phyloP scores from a whole-genome alignment of 805 yeast genomes.

The Saccharomyces mikatae region DNA sequence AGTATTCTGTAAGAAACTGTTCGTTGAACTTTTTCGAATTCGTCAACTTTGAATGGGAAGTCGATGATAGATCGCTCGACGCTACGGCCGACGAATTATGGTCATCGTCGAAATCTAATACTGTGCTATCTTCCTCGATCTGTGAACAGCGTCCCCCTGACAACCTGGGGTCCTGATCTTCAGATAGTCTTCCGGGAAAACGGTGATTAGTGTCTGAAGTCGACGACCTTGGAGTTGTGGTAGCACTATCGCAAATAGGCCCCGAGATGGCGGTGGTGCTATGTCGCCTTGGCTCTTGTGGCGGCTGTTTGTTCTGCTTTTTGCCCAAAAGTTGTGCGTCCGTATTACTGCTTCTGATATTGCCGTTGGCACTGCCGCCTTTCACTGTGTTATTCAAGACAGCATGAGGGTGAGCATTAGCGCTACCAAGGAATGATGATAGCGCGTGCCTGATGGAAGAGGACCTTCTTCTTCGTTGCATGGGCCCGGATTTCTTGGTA shows the following conservation, averaged over 20 bases:
- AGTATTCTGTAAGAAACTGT: constrained; percentile 14
- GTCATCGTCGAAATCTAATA: neutral
- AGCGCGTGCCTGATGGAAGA: constrained; percentile 23
- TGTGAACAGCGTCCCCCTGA: neutral
- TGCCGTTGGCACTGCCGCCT: neutral
- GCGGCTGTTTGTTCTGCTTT: neutral
- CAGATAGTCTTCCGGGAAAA: neutral
- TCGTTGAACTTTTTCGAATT: neutral
- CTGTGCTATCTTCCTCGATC: neutral
- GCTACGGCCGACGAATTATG: neutral
- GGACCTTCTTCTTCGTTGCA: constrained; percentile 11
- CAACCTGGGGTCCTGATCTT: neutral
- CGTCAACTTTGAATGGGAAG: neutral
- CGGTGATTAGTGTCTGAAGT: neutral
- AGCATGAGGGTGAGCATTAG: neutral
- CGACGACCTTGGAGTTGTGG: neutral
- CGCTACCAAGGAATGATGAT: constrained; percentile 15
- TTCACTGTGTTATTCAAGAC: neutral
- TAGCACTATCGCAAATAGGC: neutral
- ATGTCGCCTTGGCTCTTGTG: neutral
- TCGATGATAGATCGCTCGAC: neutral
- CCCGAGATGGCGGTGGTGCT: neutral
- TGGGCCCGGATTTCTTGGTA: constrained; percentile 1
- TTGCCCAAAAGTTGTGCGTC: neutral
- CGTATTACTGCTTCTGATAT: neutral